Percentiles rank a stretch among this genome's conserved stretches.
Evolutionary conservation across 805 yeast genomes (phyloP).

Genomic region (Candida anglica): DNA sequence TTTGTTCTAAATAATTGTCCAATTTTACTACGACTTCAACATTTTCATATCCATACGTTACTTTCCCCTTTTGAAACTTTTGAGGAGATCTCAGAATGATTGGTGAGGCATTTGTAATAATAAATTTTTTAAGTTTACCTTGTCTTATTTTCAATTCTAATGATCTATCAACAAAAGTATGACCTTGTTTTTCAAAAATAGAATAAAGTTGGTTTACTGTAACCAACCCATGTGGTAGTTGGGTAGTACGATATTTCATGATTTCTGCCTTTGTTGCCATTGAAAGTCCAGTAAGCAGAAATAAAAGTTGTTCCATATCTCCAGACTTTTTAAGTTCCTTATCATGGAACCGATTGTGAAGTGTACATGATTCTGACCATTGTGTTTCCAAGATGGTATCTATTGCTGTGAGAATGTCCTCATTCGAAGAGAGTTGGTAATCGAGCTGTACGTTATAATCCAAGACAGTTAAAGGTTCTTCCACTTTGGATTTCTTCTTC

Average conservation of each 20-base stretch:
- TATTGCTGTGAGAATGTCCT: slow-evolving; percentile 28
- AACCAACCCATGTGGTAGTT: slow-evolving; percentile 37
- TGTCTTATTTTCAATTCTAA: slow-evolving; percentile 33
- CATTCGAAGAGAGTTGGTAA: slow-evolving; percentile 26
- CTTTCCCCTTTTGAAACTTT: slow-evolving; percentile 28
- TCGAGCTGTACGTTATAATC: slow-evolving; percentile 39
- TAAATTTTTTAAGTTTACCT: slow-evolving; percentile 35
- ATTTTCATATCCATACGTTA: slow-evolving; percentile 41
- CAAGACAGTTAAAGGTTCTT: slow-evolving; percentile 13
- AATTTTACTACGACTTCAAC: slow-evolving; percentile 32
- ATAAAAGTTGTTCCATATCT: slow-evolving; percentile 14
- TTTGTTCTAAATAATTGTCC: slow-evolving; percentile 16
- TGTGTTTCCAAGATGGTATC: slow-evolving; percentile 28
- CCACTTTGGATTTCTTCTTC: slow-evolving; percentile 4
- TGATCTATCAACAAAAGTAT: slow-evolving; percentile 47
- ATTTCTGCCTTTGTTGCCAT: slow-evolving; percentile 33
- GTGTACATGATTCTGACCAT: slow-evolving; percentile 33
- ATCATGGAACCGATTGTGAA: slow-evolving; percentile 22
- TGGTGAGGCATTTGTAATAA: slow-evolving; percentile 42
- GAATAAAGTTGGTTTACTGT: slow-evolving; percentile 48
- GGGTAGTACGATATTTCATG: slow-evolving; percentile 25
- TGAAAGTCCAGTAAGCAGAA: slow-evolving; percentile 30
- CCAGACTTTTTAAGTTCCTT: slow-evolving; percentile 7
- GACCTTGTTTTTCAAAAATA: slow-evolving; percentile 38
- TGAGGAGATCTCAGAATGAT: slow-evolving; percentile 35